Conservation (phyloP, 352 stramenopile species). For the Globisporangium uncinulatum region DNA sequence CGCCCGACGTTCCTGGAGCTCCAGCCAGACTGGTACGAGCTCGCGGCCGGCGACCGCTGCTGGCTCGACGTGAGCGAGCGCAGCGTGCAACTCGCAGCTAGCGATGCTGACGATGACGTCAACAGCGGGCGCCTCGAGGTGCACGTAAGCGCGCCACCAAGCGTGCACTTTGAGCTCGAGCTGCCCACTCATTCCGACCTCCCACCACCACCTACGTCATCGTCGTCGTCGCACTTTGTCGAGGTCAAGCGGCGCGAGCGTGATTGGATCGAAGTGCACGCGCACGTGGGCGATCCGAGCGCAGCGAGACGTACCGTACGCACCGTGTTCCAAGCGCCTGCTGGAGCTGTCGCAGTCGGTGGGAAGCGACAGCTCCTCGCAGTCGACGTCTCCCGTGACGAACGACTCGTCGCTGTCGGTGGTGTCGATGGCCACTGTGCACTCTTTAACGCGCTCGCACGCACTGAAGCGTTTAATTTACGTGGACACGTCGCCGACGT, state of each 20-base stretch:
- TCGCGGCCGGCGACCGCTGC: slow-evolving; percentile 18
- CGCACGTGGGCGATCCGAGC: slow-evolving; percentile 10
- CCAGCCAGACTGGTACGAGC: slow-evolving; percentile 49
- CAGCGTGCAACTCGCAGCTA: slow-evolving; percentile 9
- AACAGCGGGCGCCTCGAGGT: slow-evolving; percentile 1
- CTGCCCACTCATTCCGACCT: slow-evolving; percentile 14
- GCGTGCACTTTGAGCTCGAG: slow-evolving; percentile 38
- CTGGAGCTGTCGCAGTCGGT: slow-evolving; percentile 17
- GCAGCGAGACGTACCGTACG: slow-evolving; percentile 18
- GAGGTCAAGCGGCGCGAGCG: slow-evolving; percentile 26
- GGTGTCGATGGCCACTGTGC: slow-evolving; percentile 47
- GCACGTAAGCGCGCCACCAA: slow-evolving; percentile 16
- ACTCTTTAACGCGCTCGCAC: slow-evolving; percentile 37
- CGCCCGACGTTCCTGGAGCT: slow-evolving; percentile 46
- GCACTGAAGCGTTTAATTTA: slow-evolving; percentile 21
- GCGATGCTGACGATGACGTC: neutral
- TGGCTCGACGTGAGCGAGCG: slow-evolving; percentile 59
- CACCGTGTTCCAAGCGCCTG: slow-evolving; percentile 50
- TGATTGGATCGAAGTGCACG: slow-evolving; percentile 47
- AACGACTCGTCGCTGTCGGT: slow-evolving; percentile 41
- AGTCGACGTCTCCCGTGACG: slow-evolving; percentile 46
- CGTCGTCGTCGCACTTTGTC: slow-evolving; percentile 17
- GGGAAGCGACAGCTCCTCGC: slow-evolving; percentile 33
- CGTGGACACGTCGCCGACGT: slow-evolving; percentile 58
- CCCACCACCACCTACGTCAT: neutral